Evolutionary conservation across 768 basidiomycete genomes (phyloP).

Genomic region (Polyporus arcularius): DNA sequence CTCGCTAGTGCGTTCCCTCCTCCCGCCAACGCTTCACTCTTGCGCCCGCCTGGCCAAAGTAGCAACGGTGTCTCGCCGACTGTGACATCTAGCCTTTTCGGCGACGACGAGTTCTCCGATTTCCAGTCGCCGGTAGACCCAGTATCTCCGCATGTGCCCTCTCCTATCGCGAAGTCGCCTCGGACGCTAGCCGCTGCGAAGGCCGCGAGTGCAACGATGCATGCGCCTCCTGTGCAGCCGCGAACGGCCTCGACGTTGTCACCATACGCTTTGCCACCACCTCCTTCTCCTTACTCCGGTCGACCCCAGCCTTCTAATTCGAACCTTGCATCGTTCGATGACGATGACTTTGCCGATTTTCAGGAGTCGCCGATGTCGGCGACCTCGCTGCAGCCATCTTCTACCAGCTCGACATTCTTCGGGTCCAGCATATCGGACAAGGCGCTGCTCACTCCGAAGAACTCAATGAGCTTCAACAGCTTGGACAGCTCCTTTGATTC

Average conservation of each 20-base stretch:
- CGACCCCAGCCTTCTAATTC: not conserved
- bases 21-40: constrained; percentile 5
- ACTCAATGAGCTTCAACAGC: constrained; percentile 40
- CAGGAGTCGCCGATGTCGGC: constrained; percentile 15
- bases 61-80: not conserved
- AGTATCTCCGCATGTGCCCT: constrained; percentile 2
- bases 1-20: constrained; percentile 6
- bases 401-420: constrained; percentile 25
- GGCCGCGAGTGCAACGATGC: not conserved
- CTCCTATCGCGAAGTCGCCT: constrained; percentile 15
- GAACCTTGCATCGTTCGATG: constrained; percentile 17
- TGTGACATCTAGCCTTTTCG: constrained; percentile 14
- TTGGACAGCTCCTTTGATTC: constrained; percentile 51
- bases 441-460: constrained; percentile 22
- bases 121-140: constrained; percentile 28
- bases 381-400: constrained; percentile 25
- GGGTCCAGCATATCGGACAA: constrained; percentile 23
- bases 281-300: not conserved
- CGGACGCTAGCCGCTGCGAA: not conserved
- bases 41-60: not conserved
- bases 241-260: constrained; percentile 5
- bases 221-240: not conserved
- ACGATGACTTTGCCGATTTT: constrained; percentile 29
- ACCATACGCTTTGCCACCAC: constrained; percentile 8
- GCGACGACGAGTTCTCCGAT: constrained; percentile 29